Base-by-base conservation (phyloP, 2,329 filamentous ascomycete species). In the Apiospora pterosperma region DNA sequence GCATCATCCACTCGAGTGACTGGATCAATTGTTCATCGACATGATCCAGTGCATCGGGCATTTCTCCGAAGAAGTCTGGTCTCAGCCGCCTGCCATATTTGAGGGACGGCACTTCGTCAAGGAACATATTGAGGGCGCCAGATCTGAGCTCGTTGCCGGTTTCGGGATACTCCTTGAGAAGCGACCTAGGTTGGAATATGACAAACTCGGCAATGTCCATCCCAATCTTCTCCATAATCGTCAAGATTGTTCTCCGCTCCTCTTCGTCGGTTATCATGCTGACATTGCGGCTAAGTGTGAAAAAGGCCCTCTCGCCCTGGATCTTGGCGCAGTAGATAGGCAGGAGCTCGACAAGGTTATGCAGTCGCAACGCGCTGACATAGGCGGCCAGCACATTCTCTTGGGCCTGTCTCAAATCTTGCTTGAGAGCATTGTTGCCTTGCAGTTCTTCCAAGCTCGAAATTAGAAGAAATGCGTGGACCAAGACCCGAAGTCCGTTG, bases 311-410 rank as follows among this genome's bases (percentile, higher is more conserved):
- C 14, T 87, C 81, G 7, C 83, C 79, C 11, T 87, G 83, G 14
- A 99, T 82, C 70, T 92, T 90, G 10, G 93, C 93, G 67, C 92
- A 94, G 76, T 99, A 99, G 0, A 97, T 81, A 0, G 96, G 94
- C 63, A 97, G 91, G 48, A 96, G 80, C 67, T 95, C 90, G 65
- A 91, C 88, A 63, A 96, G 87, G 38, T 88, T 87, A 19, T 87
- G 86, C 59, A 90, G 83, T 52, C 92, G 88, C 41, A 99, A 80
- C 66, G 91, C 89, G 70, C 91, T 91, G 63, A 96, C 90, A 75
- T 98, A 98, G 4, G 88, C 89, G 1, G 91, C 88, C 62, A 97
- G 82, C 59, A 95, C 88, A 71, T 92, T 92, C 72, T 97, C 91
- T 68, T 89, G 85, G 19, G 83, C 84, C 62, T 81, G 79, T 38